phyloP scores from a whole-genome alignment of 108 stramenopile genomes.

The Fistulifera pelliculosa region DNA sequence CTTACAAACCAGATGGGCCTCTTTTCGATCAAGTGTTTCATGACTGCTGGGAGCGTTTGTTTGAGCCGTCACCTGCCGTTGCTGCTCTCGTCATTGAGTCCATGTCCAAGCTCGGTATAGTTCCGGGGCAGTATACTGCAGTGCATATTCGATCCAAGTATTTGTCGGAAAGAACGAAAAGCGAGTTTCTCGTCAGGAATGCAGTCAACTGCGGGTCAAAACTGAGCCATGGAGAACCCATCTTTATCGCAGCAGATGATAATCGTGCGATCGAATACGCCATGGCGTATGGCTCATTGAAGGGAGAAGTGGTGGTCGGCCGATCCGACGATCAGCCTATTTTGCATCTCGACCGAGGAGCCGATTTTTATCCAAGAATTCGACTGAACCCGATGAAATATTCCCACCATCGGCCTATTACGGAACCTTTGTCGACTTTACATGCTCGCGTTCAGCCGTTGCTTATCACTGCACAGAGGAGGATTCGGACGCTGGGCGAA shows the following conservation, averaged over 20 bases:
- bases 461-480: conserved; percentile 26
- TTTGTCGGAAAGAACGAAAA: not conserved
- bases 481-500: conserved; percentile 32
- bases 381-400: not conserved
- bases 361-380: conserved; percentile 7
- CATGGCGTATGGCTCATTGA: conserved; percentile 4
- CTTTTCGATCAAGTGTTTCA: not conserved
- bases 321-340: conserved; percentile 3
- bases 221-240: conserved; percentile 12
- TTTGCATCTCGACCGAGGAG: conserved; percentile 27
- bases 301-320: conserved; percentile 13
- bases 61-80: conserved; percentile 38
- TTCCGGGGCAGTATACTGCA: conserved; percentile 26
- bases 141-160: conserved; percentile 42
- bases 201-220: conserved; percentile 29
- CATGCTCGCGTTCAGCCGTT: conserved; percentile 26
- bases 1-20: not conserved
- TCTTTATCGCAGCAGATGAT: conserved; percentile 31
- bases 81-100: conserved; percentile 10
- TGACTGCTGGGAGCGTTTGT: conserved; percentile 22
- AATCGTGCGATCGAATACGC: conserved; percentile 7
- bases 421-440: conserved; percentile 37
- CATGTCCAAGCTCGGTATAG: conserved; percentile 18
- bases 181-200: conserved; percentile 13
- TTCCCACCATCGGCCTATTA: conserved; percentile 25